phyloP scores from a whole-genome alignment of 345 rosid genomes.

The Gynandropsis gynandra region DNA sequence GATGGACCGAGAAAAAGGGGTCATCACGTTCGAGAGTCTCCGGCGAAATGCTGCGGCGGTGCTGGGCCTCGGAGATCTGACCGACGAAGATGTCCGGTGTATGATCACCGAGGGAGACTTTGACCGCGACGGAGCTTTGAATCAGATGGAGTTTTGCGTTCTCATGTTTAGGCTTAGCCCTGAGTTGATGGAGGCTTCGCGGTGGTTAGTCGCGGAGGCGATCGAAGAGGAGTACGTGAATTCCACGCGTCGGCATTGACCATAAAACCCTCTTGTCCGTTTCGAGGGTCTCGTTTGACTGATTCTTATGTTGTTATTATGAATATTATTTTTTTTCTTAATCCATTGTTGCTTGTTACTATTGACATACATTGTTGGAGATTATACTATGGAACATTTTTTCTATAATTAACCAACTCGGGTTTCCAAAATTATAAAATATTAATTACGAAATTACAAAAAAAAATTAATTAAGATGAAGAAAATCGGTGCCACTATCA shows the following conservation, averaged over 20 bases:
- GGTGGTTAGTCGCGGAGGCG: conserved; percentile 52
- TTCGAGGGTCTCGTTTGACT: conserved; percentile 11
- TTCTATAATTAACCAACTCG: no score
- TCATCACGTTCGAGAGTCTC: conserved; percentile 68
- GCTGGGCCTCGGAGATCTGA: conserved; percentile 60
- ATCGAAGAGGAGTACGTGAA: conserved; percentile 39
- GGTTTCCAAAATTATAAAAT: no score
- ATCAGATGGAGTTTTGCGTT: conserved; percentile 92
- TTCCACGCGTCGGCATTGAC: conserved; percentile 15
- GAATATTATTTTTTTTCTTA: background rate
- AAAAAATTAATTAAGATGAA: no score
- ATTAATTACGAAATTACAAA: no score
- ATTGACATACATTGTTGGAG: background rate
- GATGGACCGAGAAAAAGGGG: conserved; percentile 56
- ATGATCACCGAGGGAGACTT: conserved; percentile 76
- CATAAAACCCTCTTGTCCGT: background rate
- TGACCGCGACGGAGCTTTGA: conserved; percentile 69
- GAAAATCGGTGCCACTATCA: no score
- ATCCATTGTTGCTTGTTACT: conserved; percentile 1
- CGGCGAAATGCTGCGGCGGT: conserved; percentile 49
- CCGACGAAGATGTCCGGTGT: conserved; percentile 56
- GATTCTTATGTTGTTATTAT: background rate
- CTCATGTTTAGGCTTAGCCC: conserved; percentile 85
- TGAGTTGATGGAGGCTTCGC: conserved; percentile 74
- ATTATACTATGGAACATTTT: no score